phyloP scores from a whole-genome alignment of 768 basidiomycete species.

The Russula sp. region DNA sequence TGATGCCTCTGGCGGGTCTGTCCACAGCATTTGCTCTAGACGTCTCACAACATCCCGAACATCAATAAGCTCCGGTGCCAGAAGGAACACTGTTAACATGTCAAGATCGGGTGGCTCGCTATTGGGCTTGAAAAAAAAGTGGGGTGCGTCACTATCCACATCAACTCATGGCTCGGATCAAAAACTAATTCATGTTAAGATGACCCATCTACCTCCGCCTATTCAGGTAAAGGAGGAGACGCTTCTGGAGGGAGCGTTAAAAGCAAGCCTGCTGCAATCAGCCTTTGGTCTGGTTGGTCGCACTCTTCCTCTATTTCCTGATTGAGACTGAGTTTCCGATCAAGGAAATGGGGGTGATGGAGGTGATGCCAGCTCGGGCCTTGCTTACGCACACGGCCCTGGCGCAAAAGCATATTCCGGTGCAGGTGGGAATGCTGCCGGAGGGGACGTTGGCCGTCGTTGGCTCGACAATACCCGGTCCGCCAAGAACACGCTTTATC shows the following conservation, averaged over 20 bases:
- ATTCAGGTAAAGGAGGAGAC: constrained; percentile 21
- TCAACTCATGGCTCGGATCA: not conserved
- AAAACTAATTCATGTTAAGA: not conserved
- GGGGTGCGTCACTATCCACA: constrained; percentile 2
- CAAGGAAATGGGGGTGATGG: constrained; percentile 25
- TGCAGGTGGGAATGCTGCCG: constrained; percentile 12
- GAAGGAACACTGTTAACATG: not conserved
- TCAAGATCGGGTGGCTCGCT: not conserved
- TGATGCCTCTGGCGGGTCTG: constrained; percentile 17
- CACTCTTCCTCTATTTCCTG: not conserved
- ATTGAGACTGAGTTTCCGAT: not conserved
- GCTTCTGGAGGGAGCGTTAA: constrained; percentile 20
- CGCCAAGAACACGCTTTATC: not conserved
- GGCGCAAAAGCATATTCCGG: constrained; percentile 17
- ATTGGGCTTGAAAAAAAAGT: not conserved
- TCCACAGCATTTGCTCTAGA: constrained; percentile 5
- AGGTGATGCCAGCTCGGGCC: constrained; percentile 18
- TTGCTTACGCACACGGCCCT: constrained; percentile 4
- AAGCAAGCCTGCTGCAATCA: constrained; percentile 1
- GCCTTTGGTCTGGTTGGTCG: constrained; percentile 21
- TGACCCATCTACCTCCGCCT: constrained; percentile 4
- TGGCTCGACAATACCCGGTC: not conserved
- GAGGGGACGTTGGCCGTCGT: constrained; percentile 12
- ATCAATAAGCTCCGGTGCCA: not conserved
- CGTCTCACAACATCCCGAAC: not conserved